Evolutionary conservation across 164 flowering plant species (phyloP), one percentile per base, ranked within the genome.

Genomic region (Kingdonia uniflora): DNA sequence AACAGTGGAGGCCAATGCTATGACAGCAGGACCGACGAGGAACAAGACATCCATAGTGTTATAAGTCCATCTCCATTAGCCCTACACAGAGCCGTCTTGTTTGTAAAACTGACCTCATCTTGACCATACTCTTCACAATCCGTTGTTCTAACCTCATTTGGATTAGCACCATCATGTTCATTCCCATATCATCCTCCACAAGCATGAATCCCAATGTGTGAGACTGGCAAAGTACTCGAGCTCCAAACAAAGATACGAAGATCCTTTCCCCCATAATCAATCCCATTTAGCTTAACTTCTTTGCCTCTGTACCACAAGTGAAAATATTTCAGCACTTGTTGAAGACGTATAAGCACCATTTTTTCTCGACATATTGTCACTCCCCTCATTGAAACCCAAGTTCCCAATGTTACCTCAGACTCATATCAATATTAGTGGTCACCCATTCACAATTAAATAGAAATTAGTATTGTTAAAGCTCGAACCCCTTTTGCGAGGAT

Each of bases 171-270:
- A 52, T 44, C 67, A 60, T 56, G 57, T 4, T 74, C 82, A 69
- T 65, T 65, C 0, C 72, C 81, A 65, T 65, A 62, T 0, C 74
- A 76, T 8, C 72, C 84, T 22, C 80, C 68, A 50, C 79, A 84
- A 0, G 80, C 89, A 68, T 78, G 82, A 57, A 84, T 64, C 14
- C 85, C 87, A 0, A 82, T 82, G 56, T 89, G 90, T 0, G 97
- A 89, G 24, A 84, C 95, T 0, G 97, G 95, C 0, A 95, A 90
- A 17, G 90, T 85, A 38, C 87, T 90, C 4, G 95, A 84, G 50
- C 97, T 87, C 97, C 97, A 90, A n/a, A 90, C 95, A 68, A 90
- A 90, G 95, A 90, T 90, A 49, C 87, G 97, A 23, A 87, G 74
- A 58, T 90, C 97, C 61, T 78, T 90, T 0, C 80, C 80, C 0